Evolutionary conservation across 176 grass and related monocot species (phyloP).

Genomic region (Thalia dealbata): DNA sequence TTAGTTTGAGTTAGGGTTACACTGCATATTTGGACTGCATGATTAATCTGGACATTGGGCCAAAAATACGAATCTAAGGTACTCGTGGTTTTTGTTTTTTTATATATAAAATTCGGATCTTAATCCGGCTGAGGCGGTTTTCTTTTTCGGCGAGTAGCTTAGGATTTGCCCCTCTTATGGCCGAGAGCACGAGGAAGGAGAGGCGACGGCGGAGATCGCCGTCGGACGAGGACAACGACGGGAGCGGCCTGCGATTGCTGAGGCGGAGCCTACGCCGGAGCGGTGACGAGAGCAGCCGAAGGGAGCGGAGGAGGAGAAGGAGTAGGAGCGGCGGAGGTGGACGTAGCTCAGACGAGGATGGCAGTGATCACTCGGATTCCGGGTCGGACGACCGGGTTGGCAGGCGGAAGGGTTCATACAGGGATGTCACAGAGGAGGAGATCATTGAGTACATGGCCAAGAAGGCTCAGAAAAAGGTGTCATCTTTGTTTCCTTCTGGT

Average conservation of each 20-base stretch:
- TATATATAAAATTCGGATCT: too few relatives aligned
- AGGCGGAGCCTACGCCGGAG: conserved; percentile 21
- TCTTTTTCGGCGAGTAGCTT: too few relatives aligned
- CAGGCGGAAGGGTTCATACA: conserved; percentile 11
- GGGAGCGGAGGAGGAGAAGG: too few relatives aligned
- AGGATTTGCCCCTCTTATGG: background rate
- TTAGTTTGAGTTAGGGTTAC: too few relatives aligned
- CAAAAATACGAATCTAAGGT: too few relatives aligned
- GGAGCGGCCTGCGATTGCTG: conserved; percentile 19
- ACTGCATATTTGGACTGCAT: too few relatives aligned
- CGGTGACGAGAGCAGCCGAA: conserved; percentile 15
- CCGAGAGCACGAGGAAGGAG: background rate
- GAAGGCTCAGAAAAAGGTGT: conserved; percentile 89
- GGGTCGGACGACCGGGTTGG: conserved; percentile 28
- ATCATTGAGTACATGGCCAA: conserved; percentile 74
- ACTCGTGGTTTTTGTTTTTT: too few relatives aligned
- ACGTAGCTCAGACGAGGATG: conserved; percentile 23
- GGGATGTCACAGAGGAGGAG: conserved; percentile 74
- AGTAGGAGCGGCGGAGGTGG: background rate
- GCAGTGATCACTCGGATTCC: conserved; percentile 40
- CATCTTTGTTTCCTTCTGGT: background rate
- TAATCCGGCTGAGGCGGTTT: too few relatives aligned
- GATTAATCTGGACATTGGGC: too few relatives aligned
- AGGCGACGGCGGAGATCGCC: background rate
- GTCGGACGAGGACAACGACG: conserved; percentile 3